phyloP scores from a whole-genome alignment of 2,329 filamentous ascomycete genomes.

The Aureobasidium sp. region DNA sequence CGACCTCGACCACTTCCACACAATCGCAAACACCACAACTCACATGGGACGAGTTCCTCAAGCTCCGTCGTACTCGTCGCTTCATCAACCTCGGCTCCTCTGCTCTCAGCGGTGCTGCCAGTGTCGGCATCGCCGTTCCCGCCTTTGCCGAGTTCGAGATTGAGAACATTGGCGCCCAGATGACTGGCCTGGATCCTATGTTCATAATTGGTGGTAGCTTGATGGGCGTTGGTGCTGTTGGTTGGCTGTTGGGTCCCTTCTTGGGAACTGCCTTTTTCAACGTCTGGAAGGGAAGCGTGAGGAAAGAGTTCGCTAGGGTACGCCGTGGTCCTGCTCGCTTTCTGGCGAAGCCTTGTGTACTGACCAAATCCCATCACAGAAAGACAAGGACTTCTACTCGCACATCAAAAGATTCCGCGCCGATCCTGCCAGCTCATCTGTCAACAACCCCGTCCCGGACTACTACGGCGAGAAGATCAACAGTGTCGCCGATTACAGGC shows the following conservation, averaged over 20 bases:
- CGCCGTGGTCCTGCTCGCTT: constrained; percentile 21
- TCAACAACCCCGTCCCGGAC: constrained; percentile 88
- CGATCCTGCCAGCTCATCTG: constrained; percentile 79
- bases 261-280: constrained; percentile 76
- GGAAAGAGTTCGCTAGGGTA: constrained; percentile 61
- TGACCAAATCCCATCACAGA: constrained; percentile 38
- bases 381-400: constrained; percentile 89
- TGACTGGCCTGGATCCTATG: constrained; percentile 80
- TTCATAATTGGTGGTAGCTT: constrained; percentile 76
- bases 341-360: not conserved
- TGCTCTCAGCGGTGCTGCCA: constrained; percentile 52
- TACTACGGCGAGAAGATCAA: constrained; percentile 99
- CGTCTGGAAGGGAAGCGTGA: constrained; percentile 60
- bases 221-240: constrained; percentile 64
- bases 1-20: not conserved
- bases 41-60: constrained; percentile 86
- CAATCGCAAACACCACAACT: constrained; percentile 21
- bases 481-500: constrained; percentile 80
- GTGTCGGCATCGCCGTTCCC: constrained; percentile 54
- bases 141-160: constrained; percentile 62
- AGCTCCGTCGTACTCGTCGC: constrained; percentile 75
- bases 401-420: constrained; percentile 88
- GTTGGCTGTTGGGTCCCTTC: constrained; percentile 81
- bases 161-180: constrained; percentile 54
- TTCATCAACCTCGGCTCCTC: constrained; percentile 76